Evolutionary conservation across 2,329 filamentous ascomycete genomes (phyloP).

Genomic region (Pseudofabraea citricarpa): DNA sequence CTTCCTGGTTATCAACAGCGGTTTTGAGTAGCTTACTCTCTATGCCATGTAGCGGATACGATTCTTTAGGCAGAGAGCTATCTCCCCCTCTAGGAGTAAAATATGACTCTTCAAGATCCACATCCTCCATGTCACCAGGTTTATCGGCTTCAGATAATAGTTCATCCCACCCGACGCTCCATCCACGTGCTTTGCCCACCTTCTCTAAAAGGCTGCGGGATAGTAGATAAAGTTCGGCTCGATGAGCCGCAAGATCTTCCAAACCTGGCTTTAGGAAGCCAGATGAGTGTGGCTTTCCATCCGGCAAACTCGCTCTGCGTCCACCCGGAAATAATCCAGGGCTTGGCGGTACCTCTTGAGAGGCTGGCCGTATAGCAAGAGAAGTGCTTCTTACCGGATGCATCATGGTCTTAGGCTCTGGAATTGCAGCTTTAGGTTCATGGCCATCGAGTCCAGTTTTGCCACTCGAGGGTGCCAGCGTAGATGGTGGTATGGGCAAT

Average conservation of each 20-base stretch:
- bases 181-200: conserved; percentile 65
- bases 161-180: conserved; percentile 71
- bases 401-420: conserved; percentile 67
- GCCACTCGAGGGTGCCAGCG: conserved; percentile 33
- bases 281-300: conserved; percentile 34
- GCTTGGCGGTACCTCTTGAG: conserved; percentile 41
- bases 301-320: conserved; percentile 32
- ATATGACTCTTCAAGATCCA: conserved; percentile 40
- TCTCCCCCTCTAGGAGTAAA: background rate
- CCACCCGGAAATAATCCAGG: conserved; percentile 49
- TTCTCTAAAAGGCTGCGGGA: conserved; percentile 76
- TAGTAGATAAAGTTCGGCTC: conserved; percentile 77
- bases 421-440: conserved; percentile 58
- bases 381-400: conserved; percentile 63
- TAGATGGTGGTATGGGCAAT: conserved; percentile 60
- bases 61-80: background rate
- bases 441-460: conserved; percentile 32
- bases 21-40: conserved; percentile 52
- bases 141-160: conserved; percentile 39
- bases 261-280: conserved; percentile 59
- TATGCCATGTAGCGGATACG: conserved; percentile 37
- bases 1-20: conserved; percentile 55
- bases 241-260: conserved; percentile 75
- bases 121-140: conserved; percentile 46
- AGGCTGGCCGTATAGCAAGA: conserved; percentile 37